Base-by-base conservation (phyloP, 2,329 filamentous ascomycete species). In the Venturia aucupariae region DNA sequence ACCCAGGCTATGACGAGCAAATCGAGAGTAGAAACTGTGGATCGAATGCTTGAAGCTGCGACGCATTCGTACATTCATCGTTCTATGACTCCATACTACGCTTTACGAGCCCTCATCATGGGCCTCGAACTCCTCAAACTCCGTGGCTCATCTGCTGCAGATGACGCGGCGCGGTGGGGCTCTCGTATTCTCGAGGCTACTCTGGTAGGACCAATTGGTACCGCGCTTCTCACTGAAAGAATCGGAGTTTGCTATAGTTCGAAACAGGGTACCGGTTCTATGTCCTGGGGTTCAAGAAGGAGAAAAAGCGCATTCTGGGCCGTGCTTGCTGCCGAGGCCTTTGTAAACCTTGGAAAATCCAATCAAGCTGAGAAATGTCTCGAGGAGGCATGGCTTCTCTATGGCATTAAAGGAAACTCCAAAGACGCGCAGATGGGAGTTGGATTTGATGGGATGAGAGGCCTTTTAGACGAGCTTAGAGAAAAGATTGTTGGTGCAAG, bases 41-140 rank as follows among this genome's bases (percentile, higher is more conserved):
- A 95, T 70, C 85, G 90, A 69, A 90, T 94, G 83, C 82, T 99
- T 15, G 93, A 97, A 71, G 89, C 90, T 3, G 90, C 93, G 0
- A 88, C 88, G 65, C 97, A 99, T 75, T 96, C 92, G 0, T 99
- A 97, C 74, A 85, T 91, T 61, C 93, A 91, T 19, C 85, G 93
- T 60, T 96, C 90, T 71, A 87, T 84, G 59, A 85, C 88, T 32
- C 85, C 90, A 0, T 93, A 92, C 71, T 89, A 90, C 63, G 90
- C 92, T 0, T 77, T 95, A 19, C 88, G 95, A 13, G 90, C 87
- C 67, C 80, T 96, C 10, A 78, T 88, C 0, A 78, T 97, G 0
- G 85, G 87, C 0, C 80, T 94, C 32, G 95, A 99, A 74, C 84
- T 99, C 0, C 80, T 97, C 2, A 87, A 90, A 44, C 30, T 59